Evolutionary conservation across 78 protist genomes (phyloP), one percentile per base, ranked within the genome.

Genomic region (Dictyostelium purpureum): DNA sequence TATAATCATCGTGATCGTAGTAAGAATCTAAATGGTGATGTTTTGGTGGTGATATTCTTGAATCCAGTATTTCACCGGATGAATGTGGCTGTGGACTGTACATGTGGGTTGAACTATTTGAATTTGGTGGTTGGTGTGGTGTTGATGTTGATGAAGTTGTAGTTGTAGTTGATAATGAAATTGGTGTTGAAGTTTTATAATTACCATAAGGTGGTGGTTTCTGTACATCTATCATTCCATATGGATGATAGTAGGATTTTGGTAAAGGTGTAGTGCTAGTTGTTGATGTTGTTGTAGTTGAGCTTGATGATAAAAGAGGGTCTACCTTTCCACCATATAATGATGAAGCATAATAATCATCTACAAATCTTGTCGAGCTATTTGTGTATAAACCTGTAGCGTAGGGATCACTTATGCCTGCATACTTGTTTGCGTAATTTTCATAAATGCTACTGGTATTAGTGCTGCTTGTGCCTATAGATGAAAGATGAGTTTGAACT

Each of bases 21-120:
- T 69, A 42, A 18, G 76, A 11, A 69, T 69, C 76, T 21, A 69
- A 40, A 21, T 33, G 76, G n/a, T 69, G 76, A n/a, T 69, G 76
- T 40, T 40, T 40, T 69, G 57, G 59, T 21, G 79, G 79, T 73
- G 51, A 67, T 21, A 71, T 71, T 45, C 78, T 71, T 2, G 31
- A 19, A 71, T 71, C 78, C 26, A 71, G n/a, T 26, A 40, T 24
- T 43, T 71, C 59, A 26, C 38, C 52, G 10, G 45, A 26, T 43
- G 57, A 37, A 14, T 21, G 42, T 43, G 78, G 56, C 43, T 38
- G 57, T 43, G 37, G 78, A 47, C 43, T 24, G n/a, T 37, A 43
- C 52, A 71, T 2, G 2, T 28, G 16, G 71, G 71, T 63, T 63
- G 71, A 33, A 26, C 38, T 3, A n/a, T n/a, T n/a, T 57, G 21